Evolutionary conservation across 179 eudicot species (phyloP), one percentile per base, ranked within the genome.

Genomic region (Heliamphora ciliata): DNA sequence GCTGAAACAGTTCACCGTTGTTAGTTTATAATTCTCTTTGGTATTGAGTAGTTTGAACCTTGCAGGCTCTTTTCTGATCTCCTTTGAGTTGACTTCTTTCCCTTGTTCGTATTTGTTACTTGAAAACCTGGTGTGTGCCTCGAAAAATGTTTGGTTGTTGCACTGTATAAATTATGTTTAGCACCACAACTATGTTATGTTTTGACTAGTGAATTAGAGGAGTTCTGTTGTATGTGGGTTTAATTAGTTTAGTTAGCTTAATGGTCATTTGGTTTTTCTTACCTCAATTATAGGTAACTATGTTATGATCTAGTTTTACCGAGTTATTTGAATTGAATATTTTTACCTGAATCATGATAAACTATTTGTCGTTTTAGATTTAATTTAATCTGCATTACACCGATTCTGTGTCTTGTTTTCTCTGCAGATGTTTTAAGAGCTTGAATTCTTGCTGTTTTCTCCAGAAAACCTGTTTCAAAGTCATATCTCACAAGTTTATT

Each of bases 361-460:
- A 44, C 44, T 75, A 55, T 31, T 10, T 58, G 61, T 21, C 21
- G 10, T 50, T 63, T 5, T 4, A 78, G 71, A 65, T 65, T 4
- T 48, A 46, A 76, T 52, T 79, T 66, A 18, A 50, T 31, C 61
- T 79, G 50, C 60, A 79, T 15, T 7, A 6, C 14, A 24, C 51
- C 51, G 81, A 51, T 46, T 13, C 40, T 66, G 71, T 79, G 15
- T 51, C 24, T 2, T 65, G 74, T 51, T 78, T 50, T 10, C 2
- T 8, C 11, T 66, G 81, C 74, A 79, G 81, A 66, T 79, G 44
- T 13, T 79, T 66, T 31, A 40, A 66, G 81, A 50, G 8, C 13
- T 10, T 66, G 74, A 79, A 65, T 50, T 79, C 58, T 78, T 61
- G 44, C 55, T 17, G 59, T 60, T 24, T 65, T 79, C 50, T 79